Percentiles rank a stretch among this genome's conserved stretches.
Conservation (phyloP, 768 basidiomycete genomes). For the Macrolepiota albuminosa region DNA sequence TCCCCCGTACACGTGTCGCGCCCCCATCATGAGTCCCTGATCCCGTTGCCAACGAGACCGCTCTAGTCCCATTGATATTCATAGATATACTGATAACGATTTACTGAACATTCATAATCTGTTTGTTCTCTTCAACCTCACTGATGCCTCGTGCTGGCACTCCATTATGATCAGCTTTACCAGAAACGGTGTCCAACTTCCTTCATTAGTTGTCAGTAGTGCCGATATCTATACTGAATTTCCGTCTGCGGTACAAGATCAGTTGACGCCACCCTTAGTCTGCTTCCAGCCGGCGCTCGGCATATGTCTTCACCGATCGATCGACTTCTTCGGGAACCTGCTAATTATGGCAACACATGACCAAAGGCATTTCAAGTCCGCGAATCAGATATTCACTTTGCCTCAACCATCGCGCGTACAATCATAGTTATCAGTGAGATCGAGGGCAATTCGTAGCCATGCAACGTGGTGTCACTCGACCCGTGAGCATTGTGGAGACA, state of each 20-base stretch:
- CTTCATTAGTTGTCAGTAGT: background rate
- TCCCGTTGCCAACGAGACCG: constrained; percentile 11
- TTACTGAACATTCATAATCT: constrained; percentile 10
- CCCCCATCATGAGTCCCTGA: constrained; percentile 10
- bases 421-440: constrained; percentile 8
- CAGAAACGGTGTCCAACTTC: background rate
- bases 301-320: constrained; percentile 3
- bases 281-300: background rate
- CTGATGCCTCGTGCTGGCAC: constrained; percentile 14
- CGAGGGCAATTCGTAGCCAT: constrained; percentile 3
- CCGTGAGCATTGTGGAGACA: background rate
- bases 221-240: background rate
- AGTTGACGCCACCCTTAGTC: background rate
- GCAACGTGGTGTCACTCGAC: background rate
- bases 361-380: constrained; percentile 15
- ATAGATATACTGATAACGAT: constrained; percentile 15
- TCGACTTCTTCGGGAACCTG: background rate
- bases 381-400: constrained; percentile 5
- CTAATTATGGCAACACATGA: constrained; percentile 11
- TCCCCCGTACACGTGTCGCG: constrained; percentile 5
- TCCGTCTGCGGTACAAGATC: background rate
- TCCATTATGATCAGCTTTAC: background rate
- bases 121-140: background rate
- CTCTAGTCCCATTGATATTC: constrained; percentile 3
- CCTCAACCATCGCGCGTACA: background rate